Percentiles rank a stretch among this genome's conserved stretches.
Evolutionary conservation across 2,329 filamentous ascomycete genomes (phyloP).

Genomic region (Davidsoniella virescens): DNA sequence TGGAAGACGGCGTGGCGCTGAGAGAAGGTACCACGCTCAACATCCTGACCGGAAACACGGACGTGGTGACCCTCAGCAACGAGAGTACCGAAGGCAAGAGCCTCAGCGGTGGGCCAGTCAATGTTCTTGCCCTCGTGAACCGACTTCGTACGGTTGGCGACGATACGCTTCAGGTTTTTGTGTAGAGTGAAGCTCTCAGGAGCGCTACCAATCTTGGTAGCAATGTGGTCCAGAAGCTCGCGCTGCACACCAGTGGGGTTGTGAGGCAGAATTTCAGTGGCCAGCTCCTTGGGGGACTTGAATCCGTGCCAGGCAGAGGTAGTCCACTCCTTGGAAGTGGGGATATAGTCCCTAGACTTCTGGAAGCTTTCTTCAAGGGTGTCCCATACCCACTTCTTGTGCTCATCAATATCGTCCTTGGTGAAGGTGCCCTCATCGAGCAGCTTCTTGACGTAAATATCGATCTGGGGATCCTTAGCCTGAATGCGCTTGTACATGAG

Average conservation of each 20-base stretch:
- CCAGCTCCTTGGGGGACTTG: constrained; percentile 96
- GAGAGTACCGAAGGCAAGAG: constrained; percentile 81
- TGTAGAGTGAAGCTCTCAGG: constrained; percentile 82
- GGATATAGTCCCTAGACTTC: constrained; percentile 94
- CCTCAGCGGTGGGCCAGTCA: constrained; percentile 94
- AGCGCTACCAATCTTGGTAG: constrained; percentile 56
- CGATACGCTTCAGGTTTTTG: constrained; percentile 93
- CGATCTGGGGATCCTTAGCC: constrained; percentile 67
- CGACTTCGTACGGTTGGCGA: constrained; percentile 76
- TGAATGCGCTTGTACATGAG: constrained; percentile 98
- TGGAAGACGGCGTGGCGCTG: constrained; percentile 95
- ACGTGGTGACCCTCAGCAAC: constrained; percentile 92
- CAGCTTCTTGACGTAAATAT: constrained; percentile 84
- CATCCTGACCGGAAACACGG: constrained; percentile 93
- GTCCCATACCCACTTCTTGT: constrained; percentile 99
- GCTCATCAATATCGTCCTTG: constrained; percentile 94
- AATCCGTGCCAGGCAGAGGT: constrained; percentile 99
- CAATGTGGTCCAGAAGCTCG: constrained; percentile 65
- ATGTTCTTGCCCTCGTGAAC: constrained; percentile 86
- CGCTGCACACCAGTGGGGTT: constrained; percentile 65
- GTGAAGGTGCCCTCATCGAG: constrained; percentile 87
- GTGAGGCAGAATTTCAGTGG: constrained; percentile 85
- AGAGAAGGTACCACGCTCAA: constrained; percentile 98
- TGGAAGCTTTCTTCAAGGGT: constrained; percentile 97
- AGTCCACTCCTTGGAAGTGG: constrained; percentile 93